These are phyloP conservation scores for Pseudofabraea citricarpa DNA, from an alignment of 2,329 filamentous ascomycete genomes.

Conservation along the genomic window DNA sequence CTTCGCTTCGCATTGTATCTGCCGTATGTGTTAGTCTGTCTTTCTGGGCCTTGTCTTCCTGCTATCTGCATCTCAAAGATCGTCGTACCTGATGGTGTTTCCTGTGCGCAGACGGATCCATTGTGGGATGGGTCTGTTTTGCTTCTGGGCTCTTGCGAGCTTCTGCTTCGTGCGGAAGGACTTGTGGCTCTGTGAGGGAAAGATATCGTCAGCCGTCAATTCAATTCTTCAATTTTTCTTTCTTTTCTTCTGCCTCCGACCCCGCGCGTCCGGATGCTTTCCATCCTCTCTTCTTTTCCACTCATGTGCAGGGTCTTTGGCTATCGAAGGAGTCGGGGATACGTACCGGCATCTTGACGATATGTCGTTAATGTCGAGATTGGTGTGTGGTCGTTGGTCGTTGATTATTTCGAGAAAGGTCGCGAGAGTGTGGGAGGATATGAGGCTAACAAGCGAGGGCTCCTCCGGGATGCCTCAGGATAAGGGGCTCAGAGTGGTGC, in stretches of 20 bases:
- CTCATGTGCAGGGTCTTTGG: conserved; percentile 10
- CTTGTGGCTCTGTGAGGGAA: conserved; percentile 80
- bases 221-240: conserved; percentile 5
- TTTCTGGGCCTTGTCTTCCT: neutral
- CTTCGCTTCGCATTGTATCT: conserved; percentile 99
- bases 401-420: conserved; percentile 1
- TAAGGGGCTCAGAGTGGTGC: neutral
- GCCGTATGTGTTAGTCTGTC: conserved; percentile 17
- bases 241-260: neutral
- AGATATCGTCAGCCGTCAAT: conserved; percentile 11
- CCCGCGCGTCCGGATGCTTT: neutral
- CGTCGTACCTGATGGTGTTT: conserved; percentile 93
- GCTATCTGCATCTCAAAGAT: conserved; percentile 4
- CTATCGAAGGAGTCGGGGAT: conserved; percentile 14
- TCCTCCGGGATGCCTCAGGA: neutral
- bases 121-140: conserved; percentile 99
- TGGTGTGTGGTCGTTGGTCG: conserved; percentile 9
- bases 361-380: conserved; percentile 28
- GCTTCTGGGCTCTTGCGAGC: conserved; percentile 99
- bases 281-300: conserved; percentile 1
- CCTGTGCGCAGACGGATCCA: conserved; percentile 98
- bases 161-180: conserved; percentile 99
- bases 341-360: conserved; percentile 51
- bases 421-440: conserved; percentile 1
- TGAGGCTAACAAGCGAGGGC: neutral